Conservation (phyloP, 2,329 filamentous ascomycete species). For the Fusarium chuoi region DNA sequence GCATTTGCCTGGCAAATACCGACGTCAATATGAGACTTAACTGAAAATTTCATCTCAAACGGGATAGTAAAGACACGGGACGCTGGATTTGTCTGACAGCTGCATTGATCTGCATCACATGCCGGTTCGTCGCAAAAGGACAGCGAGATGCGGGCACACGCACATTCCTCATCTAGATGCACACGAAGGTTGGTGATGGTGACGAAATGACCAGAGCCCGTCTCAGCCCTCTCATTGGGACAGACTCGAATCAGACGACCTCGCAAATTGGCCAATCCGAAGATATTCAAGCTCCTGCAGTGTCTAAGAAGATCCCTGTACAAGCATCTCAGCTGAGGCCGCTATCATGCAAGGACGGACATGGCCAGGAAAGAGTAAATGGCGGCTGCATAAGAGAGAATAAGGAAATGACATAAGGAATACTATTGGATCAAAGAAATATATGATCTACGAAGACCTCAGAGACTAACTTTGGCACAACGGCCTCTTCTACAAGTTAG, state of each 20-base stretch:
- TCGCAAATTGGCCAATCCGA: neutral
- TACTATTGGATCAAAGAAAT: neutral
- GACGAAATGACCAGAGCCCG: neutral
- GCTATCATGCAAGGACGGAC: neutral
- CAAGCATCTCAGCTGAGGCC: neutral
- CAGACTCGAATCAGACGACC: neutral
- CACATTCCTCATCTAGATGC: neutral
- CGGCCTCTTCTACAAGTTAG: neutral
- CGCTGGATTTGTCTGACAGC: neutral
- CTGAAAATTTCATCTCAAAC: neutral
- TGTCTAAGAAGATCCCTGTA: neutral
- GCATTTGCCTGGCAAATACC: neutral
- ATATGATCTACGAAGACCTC: neutral
- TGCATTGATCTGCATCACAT: neutral
- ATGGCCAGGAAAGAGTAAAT: neutral
- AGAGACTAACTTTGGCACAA: neutral
- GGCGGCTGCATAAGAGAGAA: neutral
- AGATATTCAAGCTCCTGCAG: accelerated
- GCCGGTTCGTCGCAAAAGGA: neutral
- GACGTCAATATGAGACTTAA: neutral
- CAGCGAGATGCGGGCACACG: neutral
- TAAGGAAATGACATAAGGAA: neutral
- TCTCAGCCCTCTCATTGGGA: neutral
- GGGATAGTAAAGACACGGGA: neutral
- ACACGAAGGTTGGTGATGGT: neutral